A percentile compares a stretch with the other conserved stretches of the same genome.
Evolutionary conservation across 2,329 filamentous ascomycete genomes (phyloP).

Genomic region (Aspergillus quadrilineatus): DNA sequence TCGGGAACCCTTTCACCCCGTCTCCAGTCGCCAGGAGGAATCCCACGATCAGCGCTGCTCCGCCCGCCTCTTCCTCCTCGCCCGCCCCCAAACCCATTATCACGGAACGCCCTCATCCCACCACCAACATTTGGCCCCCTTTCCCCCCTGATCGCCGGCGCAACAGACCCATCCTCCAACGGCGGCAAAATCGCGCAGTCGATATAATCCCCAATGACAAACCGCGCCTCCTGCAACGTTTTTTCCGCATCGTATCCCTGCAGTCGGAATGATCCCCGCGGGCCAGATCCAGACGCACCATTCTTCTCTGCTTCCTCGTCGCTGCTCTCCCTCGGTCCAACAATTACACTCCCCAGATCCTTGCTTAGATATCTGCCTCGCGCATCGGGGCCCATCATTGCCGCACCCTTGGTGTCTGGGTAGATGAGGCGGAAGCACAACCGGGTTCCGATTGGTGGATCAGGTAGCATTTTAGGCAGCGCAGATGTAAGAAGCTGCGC

Average conservation of each 20-base stretch:
- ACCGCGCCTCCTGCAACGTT: conserved; percentile 72
- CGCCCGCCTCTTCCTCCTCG: conserved; percentile 44
- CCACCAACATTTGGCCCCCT: conserved; percentile 39
- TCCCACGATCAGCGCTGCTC: conserved; percentile 42
- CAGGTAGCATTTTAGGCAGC: conserved; percentile 67
- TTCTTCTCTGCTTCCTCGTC: conserved; percentile 29
- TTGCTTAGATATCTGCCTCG: conserved; percentile 69
- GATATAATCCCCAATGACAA: conserved; percentile 87
- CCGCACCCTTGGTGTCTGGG: conserved; percentile 62
- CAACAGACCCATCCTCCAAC: conserved; percentile 69
- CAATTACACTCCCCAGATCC: conserved; percentile 78
- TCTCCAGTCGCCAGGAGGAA: conserved; percentile 51
- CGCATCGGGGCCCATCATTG: conserved; percentile 39
- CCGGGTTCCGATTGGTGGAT: conserved; percentile 74
- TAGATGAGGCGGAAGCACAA: conserved; percentile 86
- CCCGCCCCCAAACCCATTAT: conserved; percentile 46
- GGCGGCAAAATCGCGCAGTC: conserved; percentile 79
- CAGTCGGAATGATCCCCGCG: conserved; percentile 38
- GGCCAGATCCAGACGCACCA: conserved; percentile 33
- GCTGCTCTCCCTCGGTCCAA: conserved; percentile 52
- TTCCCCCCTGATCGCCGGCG: conserved; percentile 57
- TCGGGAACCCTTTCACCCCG: conserved; percentile 49
- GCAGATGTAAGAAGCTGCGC: conserved; percentile 71
- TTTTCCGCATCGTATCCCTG: conserved; percentile 65
- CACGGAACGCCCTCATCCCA: conserved; percentile 44